These are phyloP conservation scores for Canavalia gladiata DNA, from an alignment of 306 rosid species.

Conservation along the genomic window DNA sequence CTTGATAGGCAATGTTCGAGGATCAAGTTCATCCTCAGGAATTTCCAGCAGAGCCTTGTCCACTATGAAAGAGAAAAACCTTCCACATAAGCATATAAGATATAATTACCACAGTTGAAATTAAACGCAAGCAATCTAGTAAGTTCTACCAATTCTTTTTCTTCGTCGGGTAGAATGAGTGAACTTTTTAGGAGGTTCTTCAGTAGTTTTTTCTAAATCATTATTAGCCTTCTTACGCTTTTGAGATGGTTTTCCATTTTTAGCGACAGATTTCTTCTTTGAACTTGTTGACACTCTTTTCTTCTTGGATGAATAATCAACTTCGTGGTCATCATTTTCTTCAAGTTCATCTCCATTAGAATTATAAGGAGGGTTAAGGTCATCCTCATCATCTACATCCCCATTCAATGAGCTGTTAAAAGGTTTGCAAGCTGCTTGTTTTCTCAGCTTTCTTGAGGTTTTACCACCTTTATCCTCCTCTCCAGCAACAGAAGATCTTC, in stretches of 20 bases:
- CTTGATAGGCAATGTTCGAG: slow-evolving; percentile 60
- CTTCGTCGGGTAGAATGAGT: slow-evolving; percentile 79
- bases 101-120: slow-evolving; percentile 24
- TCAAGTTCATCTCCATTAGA: slow-evolving; percentile 53
- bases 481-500: slow-evolving; percentile 41
- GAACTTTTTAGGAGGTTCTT: slow-evolving; percentile 72
- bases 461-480: slow-evolving; percentile 55
- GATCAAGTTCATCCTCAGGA: slow-evolving; percentile 83
- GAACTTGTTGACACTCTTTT: slow-evolving; percentile 56
- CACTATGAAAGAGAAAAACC: slow-evolving; percentile 57
- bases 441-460: slow-evolving; percentile 62
- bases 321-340: slow-evolving; percentile 54
- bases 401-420: slow-evolving; percentile 54
- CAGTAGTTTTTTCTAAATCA: slow-evolving; percentile 49
- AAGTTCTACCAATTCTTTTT: slow-evolving; percentile 70
- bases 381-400: slow-evolving; percentile 46
- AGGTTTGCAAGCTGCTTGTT: slow-evolving; percentile 52
- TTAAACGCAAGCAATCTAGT: slow-evolving; percentile 21
- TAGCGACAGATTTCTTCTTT: slow-evolving; percentile 63
- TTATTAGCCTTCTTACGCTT: slow-evolving; percentile 60
- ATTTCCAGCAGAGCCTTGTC: slow-evolving; percentile 79
- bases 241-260: slow-evolving; percentile 61
- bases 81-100: slow-evolving; percentile 44
- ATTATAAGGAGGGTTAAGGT: slow-evolving; percentile 56
- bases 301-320: slow-evolving; percentile 54